Base-by-base conservation (phyloP, 1,284 basidiomycete species). In the Puccinia novopanici region DNA sequence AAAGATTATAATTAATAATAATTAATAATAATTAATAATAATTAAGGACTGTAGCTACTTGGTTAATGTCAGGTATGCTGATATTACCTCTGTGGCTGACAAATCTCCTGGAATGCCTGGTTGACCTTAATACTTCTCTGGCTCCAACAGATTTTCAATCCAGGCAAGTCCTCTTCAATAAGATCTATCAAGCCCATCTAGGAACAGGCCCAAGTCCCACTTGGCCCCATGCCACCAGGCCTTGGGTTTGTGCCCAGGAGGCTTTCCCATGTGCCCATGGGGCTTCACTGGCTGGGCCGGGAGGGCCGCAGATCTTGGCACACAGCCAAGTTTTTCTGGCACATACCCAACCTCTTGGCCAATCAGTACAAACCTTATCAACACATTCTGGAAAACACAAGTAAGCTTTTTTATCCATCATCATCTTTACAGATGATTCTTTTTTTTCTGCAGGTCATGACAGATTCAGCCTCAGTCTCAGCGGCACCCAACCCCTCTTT, bases 171-270 rank as follows among this genome's bases (percentile, higher is more conserved):
- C n/a, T n/a, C n/a, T n/a, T n/a, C n/a, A n/a, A n/a, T n/a, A 48
- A 3, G 45, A 6, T 48, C 2, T 48, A 48, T 48, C 45, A 48
- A 48, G 45, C 45, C 45, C 45, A 2, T 12, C 45, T 48, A 6
- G 45, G 45, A 2, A 48, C 45, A 3, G 45, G 45, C 45, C 45
- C 45, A 48, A 48, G 45, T 19, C 45, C 45, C 45, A 6, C 45
- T 12, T 2, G 17, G 45, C 17, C 2, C 17, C 4, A 4, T 4
- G 34, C 45, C 10, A 48, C 12, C 45, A 19, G 45, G 45, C 10
- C 45, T 70, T 70, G 67, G 22, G 42, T n/a, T 9, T 48, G 67
- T 70, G 42, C 67, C 67, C 67, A 70, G 67, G n/a, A 5, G 42
- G 67, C 67, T 70, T 70, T 45, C 4, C 6, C 6, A 24, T 17